phyloP scores from a whole-genome alignment of 2,329 filamentous ascomycete species.

The Chaetomiaceae sp. region DNA sequence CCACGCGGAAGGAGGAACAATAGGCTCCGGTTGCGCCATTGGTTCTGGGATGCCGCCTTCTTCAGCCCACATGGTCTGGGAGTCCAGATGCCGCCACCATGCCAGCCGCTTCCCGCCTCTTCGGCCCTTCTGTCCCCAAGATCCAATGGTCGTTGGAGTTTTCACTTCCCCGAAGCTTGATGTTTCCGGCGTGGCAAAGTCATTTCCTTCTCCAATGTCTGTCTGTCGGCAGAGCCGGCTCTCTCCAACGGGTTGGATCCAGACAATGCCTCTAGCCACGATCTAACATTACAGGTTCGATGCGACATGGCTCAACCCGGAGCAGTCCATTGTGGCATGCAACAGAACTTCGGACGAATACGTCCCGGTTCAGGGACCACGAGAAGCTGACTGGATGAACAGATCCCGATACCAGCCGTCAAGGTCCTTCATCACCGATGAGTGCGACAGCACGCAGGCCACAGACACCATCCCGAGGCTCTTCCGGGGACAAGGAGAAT shows the following conservation, averaged over 20 bases:
- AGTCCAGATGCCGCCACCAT: not conserved
- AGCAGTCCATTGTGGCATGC: constrained; percentile 5
- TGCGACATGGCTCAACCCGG: constrained; percentile 14
- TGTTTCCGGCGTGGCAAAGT: not conserved
- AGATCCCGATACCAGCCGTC: not conserved
- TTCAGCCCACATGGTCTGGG: not conserved
- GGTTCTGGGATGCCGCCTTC: not conserved
- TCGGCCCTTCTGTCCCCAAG: not conserved
- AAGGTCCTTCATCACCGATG: constrained; percentile 5
- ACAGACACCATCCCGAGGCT: not conserved
- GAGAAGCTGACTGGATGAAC: constrained; percentile 1
- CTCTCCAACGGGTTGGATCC: not conserved
- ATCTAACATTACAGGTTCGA: not conserved
- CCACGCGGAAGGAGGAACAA: constrained; percentile 5
- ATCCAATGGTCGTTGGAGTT: not conserved
- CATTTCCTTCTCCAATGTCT: not conserved
- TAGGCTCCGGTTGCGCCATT: constrained; percentile 6
- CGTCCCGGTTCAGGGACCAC: constrained; percentile 13
- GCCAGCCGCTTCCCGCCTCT: not conserved
- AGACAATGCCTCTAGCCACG: not conserved
- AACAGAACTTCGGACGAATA: constrained; percentile 19
- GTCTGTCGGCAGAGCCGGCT: not conserved
- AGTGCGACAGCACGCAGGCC: not conserved
- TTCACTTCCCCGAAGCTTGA: not conserved
- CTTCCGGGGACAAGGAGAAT: constrained; percentile 2